A percentile compares a stretch with the other conserved stretches of the same genome.
Conservation (phyloP, 2,329 filamentous ascomycete species). For the Aureobasidium sp. region DNA sequence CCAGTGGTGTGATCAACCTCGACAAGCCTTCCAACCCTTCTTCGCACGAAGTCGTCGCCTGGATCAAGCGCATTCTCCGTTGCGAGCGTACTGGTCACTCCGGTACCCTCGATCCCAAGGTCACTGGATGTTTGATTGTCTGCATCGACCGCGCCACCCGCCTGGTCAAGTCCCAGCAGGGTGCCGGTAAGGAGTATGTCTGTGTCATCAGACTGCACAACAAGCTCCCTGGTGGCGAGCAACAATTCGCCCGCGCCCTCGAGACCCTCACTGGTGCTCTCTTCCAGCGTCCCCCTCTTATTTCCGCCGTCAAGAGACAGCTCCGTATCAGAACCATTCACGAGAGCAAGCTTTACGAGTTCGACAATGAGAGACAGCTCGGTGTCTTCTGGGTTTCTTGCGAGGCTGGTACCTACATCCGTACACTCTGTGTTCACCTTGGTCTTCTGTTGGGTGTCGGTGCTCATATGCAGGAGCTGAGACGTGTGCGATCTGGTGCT, state of each 20-base stretch:
- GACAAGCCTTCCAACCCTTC: slow-evolving; percentile 97
- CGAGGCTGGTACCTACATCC: slow-evolving; percentile 97
- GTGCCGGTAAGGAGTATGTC: slow-evolving; percentile 98
- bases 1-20: slow-evolving; percentile 96
- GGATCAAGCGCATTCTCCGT: slow-evolving; percentile 95
- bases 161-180: slow-evolving; percentile 97
- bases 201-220: slow-evolving; percentile 92
- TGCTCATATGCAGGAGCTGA: slow-evolving; percentile 96
- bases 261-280: slow-evolving; percentile 95
- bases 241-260: slow-evolving; percentile 85
- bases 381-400: slow-evolving; percentile 99
- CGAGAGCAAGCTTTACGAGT: slow-evolving; percentile 91
- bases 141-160: slow-evolving; percentile 95
- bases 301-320: slow-evolving; percentile 97
- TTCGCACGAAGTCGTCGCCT: slow-evolving; percentile 96
- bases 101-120: slow-evolving; percentile 95
- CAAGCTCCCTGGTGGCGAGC: slow-evolving; percentile 86
- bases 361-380: slow-evolving; percentile 95
- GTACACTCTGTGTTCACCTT: slow-evolving; percentile 93
- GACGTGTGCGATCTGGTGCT: slow-evolving; percentile 85
- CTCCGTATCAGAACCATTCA: slow-evolving; percentile 96
- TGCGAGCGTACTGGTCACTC: slow-evolving; percentile 97
- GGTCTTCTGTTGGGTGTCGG: slow-evolving; percentile 73
- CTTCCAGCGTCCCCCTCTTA: slow-evolving; percentile 93
- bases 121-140: slow-evolving; percentile 91